Conservation (phyloP, 2,329 filamentous ascomycete genomes). For the Penicillium sp. region DNA sequence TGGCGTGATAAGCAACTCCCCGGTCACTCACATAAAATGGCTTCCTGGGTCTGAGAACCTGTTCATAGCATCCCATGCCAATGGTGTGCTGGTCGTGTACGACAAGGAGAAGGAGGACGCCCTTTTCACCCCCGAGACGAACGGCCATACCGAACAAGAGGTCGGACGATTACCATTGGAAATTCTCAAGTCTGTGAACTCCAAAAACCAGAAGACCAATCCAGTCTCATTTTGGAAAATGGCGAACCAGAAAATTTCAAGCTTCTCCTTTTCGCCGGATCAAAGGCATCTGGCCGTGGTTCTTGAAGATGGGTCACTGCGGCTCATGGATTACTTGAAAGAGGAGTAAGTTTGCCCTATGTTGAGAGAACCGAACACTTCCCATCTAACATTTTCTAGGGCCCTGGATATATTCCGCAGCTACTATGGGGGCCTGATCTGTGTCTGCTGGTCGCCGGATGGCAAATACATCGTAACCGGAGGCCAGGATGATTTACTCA, state of each 20-base stretch:
- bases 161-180: conserved; percentile 51
- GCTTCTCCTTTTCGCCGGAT: conserved; percentile 89
- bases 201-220: conserved; percentile 88
- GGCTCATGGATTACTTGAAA: conserved; percentile 86
- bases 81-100: conserved; percentile 87
- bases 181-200: conserved; percentile 87
- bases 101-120: conserved; percentile 96
- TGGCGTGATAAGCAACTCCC: conserved; percentile 80
- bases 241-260: conserved; percentile 85
- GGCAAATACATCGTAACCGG: conserved; percentile 94
- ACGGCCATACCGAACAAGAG: conserved; percentile 27
- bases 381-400: conserved; percentile 45
- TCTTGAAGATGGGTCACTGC: conserved; percentile 83
- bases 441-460: conserved; percentile 96
- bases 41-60: conserved; percentile 90
- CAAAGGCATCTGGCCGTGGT: conserved; percentile 83
- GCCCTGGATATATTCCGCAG: conserved; percentile 83
- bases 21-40: conserved; percentile 87
- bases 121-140: conserved; percentile 67
- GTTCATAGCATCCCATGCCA: conserved; percentile 88
- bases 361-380: not conserved
- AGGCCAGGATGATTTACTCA: conserved; percentile 92
- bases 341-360: conserved; percentile 65
- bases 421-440: conserved; percentile 90
- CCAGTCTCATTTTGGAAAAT: conserved; percentile 91